Percentiles rank a stretch among this genome's conserved stretches.
Conservation (phyloP, 106 monocot genomes). For the Dendrobium huoshanense region DNA sequence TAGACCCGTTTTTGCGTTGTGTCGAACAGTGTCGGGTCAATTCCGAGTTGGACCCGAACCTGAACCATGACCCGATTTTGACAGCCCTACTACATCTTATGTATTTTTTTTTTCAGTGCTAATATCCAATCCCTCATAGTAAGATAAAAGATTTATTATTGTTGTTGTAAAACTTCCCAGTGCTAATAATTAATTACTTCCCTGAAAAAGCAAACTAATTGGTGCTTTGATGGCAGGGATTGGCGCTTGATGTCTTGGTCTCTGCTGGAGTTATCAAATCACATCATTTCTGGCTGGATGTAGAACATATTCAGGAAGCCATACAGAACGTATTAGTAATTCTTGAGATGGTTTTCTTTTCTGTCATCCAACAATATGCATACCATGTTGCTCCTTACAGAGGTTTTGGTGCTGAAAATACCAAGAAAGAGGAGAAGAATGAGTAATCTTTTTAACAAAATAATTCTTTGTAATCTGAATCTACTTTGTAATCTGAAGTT, state of each 20-base stretch:
- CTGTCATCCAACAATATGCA: conserved; percentile 88
- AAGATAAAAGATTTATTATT: too few species aligned
- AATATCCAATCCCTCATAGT: too few species aligned
- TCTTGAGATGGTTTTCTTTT: conserved; percentile 86
- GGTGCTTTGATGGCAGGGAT: conserved; percentile 43
- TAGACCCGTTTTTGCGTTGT: too few species aligned
- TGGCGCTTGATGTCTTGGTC: conserved; percentile 58
- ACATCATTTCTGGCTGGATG: conserved; percentile 94
- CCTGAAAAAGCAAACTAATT: too few species aligned
- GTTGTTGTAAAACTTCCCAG: too few species aligned
- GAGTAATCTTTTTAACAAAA: conserved; percentile 17
- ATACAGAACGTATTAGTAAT: conserved; percentile 82
- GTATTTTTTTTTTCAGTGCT: too few species aligned
- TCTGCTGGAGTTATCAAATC: conserved; percentile 64
- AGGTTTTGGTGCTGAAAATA: conserved; percentile 33
- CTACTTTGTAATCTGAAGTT: neutral
- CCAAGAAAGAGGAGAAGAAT: conserved; percentile 60
- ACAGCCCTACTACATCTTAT: too few species aligned
- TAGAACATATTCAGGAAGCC: conserved; percentile 88
- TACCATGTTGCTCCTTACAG: conserved; percentile 75
- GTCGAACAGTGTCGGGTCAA: too few species aligned
- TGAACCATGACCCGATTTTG: too few species aligned
- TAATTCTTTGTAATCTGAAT: neutral
- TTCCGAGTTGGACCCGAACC: too few species aligned
- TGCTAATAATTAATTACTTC: too few species aligned